Evolutionary conservation across 73 alveolate species (phyloP).

Genomic region (Symbiodinium natans): DNA sequence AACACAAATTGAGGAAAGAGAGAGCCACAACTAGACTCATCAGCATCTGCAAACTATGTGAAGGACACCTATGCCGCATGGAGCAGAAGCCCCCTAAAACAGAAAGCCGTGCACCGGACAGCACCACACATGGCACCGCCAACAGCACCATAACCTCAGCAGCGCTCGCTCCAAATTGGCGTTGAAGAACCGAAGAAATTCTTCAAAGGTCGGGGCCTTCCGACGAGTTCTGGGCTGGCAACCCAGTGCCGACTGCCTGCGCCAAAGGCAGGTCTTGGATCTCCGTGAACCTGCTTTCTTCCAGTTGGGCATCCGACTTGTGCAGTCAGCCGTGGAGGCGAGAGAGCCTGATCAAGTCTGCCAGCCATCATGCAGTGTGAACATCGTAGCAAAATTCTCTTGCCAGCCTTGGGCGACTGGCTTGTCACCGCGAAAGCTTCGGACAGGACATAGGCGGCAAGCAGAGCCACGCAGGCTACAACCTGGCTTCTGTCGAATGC

Average conservation of each 20-base stretch:
- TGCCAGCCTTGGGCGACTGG: neutral
- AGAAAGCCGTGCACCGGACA: neutral
- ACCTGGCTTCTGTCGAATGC: neutral
- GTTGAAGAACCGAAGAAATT: neutral
- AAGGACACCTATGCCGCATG: neutral
- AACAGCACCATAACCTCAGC: neutral
- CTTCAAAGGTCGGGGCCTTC: neutral
- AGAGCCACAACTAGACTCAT: neutral
- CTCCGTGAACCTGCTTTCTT: neutral
- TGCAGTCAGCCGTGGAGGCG: constrained; percentile 54
- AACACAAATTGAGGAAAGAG: too few relatives aligned
- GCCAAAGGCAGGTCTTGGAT: neutral
- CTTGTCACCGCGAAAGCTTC: neutral
- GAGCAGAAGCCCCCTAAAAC: neutral
- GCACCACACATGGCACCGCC: constrained; percentile 87
- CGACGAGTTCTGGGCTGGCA: neutral
- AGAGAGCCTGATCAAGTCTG: constrained; percentile 38
- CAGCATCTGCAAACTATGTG: neutral
- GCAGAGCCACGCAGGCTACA: constrained; percentile 21
- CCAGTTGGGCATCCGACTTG: neutral
- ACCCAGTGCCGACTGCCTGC: neutral
- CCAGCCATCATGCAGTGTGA: neutral
- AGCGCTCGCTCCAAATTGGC: neutral
- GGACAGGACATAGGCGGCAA: neutral
- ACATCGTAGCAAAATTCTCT: neutral